These are phyloP conservation scores for Herpetomonas muscarum DNA, from an alignment of 208 protist genomes.

Conservation along the genomic window DNA sequence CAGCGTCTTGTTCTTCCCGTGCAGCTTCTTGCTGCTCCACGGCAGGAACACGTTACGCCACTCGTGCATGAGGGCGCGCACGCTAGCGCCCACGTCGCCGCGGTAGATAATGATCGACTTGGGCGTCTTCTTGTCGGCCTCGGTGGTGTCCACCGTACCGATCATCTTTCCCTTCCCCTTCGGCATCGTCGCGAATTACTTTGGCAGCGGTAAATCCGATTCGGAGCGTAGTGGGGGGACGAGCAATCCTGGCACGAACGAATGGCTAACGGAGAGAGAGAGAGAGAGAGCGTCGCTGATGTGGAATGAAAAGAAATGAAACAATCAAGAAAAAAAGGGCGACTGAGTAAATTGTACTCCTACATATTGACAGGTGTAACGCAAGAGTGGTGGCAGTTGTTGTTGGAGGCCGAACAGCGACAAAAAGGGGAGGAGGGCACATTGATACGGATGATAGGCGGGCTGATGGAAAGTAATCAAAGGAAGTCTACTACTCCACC, in stretches of 20 bases:
- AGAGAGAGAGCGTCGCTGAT: constrained; percentile 6
- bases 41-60: constrained; percentile 89
- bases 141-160: constrained; percentile 79
- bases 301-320: not conserved
- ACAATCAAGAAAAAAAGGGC: constrained; percentile 11
- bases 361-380: not conserved
- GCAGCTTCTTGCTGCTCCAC: constrained; percentile 87
- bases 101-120: constrained; percentile 92
- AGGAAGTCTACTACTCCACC: too few relatives aligned
- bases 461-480: too few relatives aligned
- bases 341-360: not conserved
- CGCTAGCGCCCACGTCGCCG: constrained; percentile 73
- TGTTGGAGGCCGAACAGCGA: too few relatives aligned
- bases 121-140: constrained; percentile 81
- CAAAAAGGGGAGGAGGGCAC: too few relatives aligned
- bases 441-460: too few relatives aligned
- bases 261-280: not conserved
- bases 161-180: constrained; percentile 35
- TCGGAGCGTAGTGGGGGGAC: too few relatives aligned
- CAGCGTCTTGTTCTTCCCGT: constrained; percentile 85
- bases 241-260: too few relatives aligned
- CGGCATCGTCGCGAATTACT: too few relatives aligned
- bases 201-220: too few relatives aligned
- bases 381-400: too few relatives aligned
- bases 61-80: constrained; percentile 87